Base-by-base conservation (phyloP, 441 rosid genomes). In the Mallotus repandus region DNA sequence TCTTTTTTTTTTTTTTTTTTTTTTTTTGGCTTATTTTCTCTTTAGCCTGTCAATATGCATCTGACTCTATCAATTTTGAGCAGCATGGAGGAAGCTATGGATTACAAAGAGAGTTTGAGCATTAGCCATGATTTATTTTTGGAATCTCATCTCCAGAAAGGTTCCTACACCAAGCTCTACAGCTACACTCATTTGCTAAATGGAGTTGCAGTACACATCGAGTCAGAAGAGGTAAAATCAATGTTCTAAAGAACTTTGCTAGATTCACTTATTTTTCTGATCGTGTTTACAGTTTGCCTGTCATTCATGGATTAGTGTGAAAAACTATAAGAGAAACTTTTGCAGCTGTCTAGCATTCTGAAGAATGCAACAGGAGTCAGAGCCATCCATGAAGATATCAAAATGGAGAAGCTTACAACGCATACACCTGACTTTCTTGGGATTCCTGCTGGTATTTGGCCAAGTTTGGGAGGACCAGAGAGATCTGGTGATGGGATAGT, bases 101-200 rank as follows among this genome's bases (percentile, higher is more conserved):
- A 68, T 15, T 76, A 77, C 79, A 84, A 80, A 72, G 68, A 81
- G 74, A 74, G 50, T 61, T 70, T 83, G 70, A 54, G 63, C 57
- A 64, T 53, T 22, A 65, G 70, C 41, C 89, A 86, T 72, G 81
- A 83, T 74, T 61, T 50, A 32, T 78, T 86, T 72, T 69, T 86
- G 59, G 86, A 81, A 50, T 78, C 86, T 73, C 66, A 76, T 70
- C 81, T 84, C 25, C 74, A 63, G 8, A 66, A 78, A 35, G 83
- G 78, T 64, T 74, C 81, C 19, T 85, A 83, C 66, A 77, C 78
- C 50, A 85, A 86, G 68, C 86, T 85, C 76, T 85, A 86, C 63
- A 86, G 90, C 77, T 86, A 81, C 61, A 80, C 85, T 65, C 86
- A 86, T 81, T 76, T 86, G 73, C 74, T 85, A 41, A 86, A 82